Conservation (phyloP, 331 rosid genomes). For the Acacia pycnantha region DNA sequence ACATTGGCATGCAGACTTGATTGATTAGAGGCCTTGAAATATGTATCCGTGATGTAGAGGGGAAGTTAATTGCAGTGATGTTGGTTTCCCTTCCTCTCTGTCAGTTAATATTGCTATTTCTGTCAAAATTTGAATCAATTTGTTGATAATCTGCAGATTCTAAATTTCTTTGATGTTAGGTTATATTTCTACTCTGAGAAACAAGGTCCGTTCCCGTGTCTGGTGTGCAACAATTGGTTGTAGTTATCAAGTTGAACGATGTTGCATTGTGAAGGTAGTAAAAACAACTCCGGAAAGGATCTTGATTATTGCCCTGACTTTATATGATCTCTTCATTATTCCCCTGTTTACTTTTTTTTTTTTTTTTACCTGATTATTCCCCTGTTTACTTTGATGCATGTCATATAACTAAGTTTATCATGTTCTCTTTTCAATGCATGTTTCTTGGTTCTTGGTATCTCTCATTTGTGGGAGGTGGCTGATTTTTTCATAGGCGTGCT, state of each 20-base stretch:
- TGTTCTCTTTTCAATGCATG: background rate
- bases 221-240: constrained; percentile 99
- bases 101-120: background rate
- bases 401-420: constrained; percentile 7
- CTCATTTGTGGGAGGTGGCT: constrained; percentile 5
- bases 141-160: constrained; percentile 22
- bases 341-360: background rate
- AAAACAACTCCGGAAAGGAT: constrained; percentile 17
- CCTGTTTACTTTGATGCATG: background rate
- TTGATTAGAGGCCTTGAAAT: background rate
- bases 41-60: background rate
- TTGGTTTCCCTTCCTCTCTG: background rate
- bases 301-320: background rate
- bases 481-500: constrained; percentile 11
- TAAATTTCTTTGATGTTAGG: constrained; percentile 48
- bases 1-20: background rate
- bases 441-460: background rate
- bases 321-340: constrained; percentile 9
- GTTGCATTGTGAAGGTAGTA: constrained; percentile 91
- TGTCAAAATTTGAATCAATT: constrained; percentile 5
- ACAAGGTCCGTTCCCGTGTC: constrained; percentile 93
- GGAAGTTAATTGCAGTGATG: background rate
- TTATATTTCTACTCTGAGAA: constrained; percentile 84
- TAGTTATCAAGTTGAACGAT: constrained; percentile 82
- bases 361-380: background rate